phyloP scores from a whole-genome alignment of 441 rosid genomes.

The Jatropha multifida region DNA sequence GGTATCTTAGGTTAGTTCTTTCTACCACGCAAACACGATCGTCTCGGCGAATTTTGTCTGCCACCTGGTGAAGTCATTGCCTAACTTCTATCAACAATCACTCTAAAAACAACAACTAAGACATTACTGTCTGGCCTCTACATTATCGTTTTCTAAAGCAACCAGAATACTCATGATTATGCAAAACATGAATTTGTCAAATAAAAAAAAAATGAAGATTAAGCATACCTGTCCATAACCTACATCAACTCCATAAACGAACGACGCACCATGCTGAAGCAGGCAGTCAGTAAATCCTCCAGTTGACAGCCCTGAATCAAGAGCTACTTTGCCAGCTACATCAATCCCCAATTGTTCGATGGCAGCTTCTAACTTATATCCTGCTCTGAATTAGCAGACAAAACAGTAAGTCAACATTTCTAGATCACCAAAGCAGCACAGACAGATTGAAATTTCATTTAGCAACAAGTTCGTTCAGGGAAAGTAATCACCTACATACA shows the following conservation, averaged over 20 bases:
- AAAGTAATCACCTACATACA: constrained; percentile 95
- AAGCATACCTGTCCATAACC: constrained; percentile 89
- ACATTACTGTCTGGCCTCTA: not conserved
- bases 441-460: constrained; percentile 8
- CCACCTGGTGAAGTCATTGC: constrained; percentile 51
- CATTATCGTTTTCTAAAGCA: constrained; percentile 4
- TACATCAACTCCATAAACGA: constrained; percentile 95
- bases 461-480: constrained; percentile 22
- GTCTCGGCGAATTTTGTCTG: constrained; percentile 80
- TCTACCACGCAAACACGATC: constrained; percentile 71
- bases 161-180: not conserved
- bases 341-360: constrained; percentile 77
- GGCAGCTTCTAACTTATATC: constrained; percentile 90
- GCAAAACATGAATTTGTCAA: not conserved
- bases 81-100: constrained; percentile 14
- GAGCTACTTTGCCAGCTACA: constrained; percentile 86
- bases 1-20: constrained; percentile 84
- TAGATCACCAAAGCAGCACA: constrained; percentile 7
- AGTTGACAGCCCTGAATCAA: constrained; percentile 93
- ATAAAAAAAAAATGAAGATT: not conserved
- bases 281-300: constrained; percentile 97
- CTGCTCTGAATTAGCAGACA: constrained; percentile 60
- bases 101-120: not conserved
- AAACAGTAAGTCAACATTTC: constrained; percentile 16
- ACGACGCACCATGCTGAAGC: constrained; percentile 90